A percentile compares a stretch with the other conserved stretches of the same genome.
Evolutionary conservation across 2,329 filamentous ascomycete genomes (phyloP).

Genomic region (Macrophomina tecta): DNA sequence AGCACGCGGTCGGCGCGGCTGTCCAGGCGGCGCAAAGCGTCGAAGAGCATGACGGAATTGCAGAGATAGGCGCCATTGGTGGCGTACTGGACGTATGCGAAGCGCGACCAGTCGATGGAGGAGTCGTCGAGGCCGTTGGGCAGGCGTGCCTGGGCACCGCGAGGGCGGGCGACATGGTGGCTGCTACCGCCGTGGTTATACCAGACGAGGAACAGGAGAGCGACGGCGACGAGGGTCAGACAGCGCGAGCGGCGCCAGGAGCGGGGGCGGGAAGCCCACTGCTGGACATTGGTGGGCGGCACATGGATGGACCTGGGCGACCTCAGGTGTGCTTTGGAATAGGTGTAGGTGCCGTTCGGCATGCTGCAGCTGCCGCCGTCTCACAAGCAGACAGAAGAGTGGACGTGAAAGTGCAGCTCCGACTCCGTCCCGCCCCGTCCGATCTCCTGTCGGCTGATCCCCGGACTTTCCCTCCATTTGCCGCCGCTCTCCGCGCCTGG

Average conservation of each 20-base stretch:
- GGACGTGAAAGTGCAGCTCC: background rate
- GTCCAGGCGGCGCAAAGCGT: slow-evolving; percentile 48
- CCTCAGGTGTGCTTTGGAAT: slow-evolving; percentile 11
- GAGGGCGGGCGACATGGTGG: too few relatives aligned
- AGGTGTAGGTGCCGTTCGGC: slow-evolving; percentile 27
- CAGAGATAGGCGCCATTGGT: slow-evolving; percentile 51
- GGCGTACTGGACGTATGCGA: slow-evolving; percentile 52
- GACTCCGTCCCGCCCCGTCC: background rate
- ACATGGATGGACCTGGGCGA: slow-evolving; percentile 27
- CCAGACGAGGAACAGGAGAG: slow-evolving; percentile 31
- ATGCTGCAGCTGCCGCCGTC: slow-evolving; percentile 19
- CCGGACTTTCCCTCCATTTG: too few relatives aligned
- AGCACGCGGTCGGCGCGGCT: slow-evolving; percentile 55
- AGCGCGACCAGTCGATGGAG: slow-evolving; percentile 46
- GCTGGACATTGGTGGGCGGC: slow-evolving; percentile 15
- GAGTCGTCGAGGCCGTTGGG: slow-evolving; percentile 16
- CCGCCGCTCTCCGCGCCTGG: too few relatives aligned
- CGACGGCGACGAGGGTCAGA: slow-evolving; percentile 34
- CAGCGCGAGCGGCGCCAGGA: slow-evolving; percentile 38
- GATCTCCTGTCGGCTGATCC: too few relatives aligned
- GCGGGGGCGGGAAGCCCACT: slow-evolving; percentile 27
- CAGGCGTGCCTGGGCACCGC: background rate
- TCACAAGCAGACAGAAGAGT: background rate
- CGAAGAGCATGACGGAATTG: slow-evolving; percentile 53
- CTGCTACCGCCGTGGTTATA: background rate